Evolutionary conservation across 2,329 filamentous ascomycete species (phyloP).

Genomic region (Claviceps pazoutovae): DNA sequence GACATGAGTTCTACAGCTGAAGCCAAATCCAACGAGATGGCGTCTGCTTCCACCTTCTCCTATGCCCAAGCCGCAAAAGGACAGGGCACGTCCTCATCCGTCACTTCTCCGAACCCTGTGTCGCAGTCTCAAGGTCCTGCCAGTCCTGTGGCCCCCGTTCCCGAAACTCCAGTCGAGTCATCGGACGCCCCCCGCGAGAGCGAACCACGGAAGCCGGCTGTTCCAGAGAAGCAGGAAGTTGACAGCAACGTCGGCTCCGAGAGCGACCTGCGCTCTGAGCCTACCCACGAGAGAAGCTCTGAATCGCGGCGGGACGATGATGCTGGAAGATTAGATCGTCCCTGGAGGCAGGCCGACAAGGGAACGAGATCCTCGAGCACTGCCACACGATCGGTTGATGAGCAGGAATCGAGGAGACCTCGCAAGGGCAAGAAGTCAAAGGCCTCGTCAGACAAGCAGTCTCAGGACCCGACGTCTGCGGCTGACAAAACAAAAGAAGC

Average conservation of each 20-base stretch:
- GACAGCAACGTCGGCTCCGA: slow-evolving; percentile 24
- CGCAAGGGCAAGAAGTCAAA: slow-evolving; percentile 51
- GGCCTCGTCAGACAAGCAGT: slow-evolving; percentile 23
- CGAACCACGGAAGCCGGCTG: slow-evolving; percentile 10
- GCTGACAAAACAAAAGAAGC: slow-evolving; percentile 42
- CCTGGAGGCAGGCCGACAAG: slow-evolving; percentile 29
- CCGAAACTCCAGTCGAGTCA: slow-evolving; percentile 15
- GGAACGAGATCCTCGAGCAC: slow-evolving; percentile 47
- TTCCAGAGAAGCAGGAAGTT: slow-evolving; percentile 20
- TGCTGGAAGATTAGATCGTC: slow-evolving; percentile 23
- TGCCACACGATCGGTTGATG: slow-evolving; percentile 52
- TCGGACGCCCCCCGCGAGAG: slow-evolving; percentile 11
- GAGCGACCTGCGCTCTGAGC: slow-evolving; percentile 22
- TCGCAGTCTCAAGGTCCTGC: slow-evolving; percentile 14
- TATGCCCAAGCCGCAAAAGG: slow-evolving; percentile 94
- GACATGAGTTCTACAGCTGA: slow-evolving; percentile 14
- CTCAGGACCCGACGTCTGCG: slow-evolving; percentile 35
- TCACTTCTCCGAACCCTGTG: slow-evolving; percentile 12
- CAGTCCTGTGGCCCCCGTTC: slow-evolving; percentile 11
- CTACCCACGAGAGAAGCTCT: slow-evolving; percentile 17
- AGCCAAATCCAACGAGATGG: slow-evolving; percentile 29
- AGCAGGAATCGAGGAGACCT: slow-evolving; percentile 28
- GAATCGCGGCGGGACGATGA: slow-evolving; percentile 26
- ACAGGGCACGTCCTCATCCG: slow-evolving; percentile 31
- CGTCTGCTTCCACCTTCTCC: slow-evolving; percentile 55